These are phyloP conservation scores for Takashimella koratensis DNA, from an alignment of 1,284 basidiomycete genomes.

Conservation along the genomic window DNA sequence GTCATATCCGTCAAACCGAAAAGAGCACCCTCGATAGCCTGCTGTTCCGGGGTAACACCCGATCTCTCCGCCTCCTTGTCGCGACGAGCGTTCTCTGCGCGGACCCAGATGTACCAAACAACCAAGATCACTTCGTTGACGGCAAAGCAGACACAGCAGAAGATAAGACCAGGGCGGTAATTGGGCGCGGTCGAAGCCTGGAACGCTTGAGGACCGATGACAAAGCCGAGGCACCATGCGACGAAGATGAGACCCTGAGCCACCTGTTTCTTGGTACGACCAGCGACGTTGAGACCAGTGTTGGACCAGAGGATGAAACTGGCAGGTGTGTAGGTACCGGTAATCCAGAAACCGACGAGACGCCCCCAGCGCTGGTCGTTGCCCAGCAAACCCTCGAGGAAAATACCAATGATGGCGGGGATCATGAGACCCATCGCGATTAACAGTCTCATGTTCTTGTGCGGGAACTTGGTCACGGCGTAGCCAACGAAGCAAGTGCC, in stretches of 20 bases:
- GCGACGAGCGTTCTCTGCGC: constrained; percentile 10
- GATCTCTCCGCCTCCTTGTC: constrained; percentile 4
- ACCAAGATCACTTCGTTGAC: constrained; percentile 4
- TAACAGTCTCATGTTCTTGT: not conserved
- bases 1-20: constrained; percentile 14
- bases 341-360: constrained; percentile 25
- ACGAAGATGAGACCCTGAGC: constrained; percentile 29
- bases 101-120: constrained; percentile 12
- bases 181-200: constrained; percentile 17
- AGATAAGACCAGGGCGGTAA: constrained; percentile 16
- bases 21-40: constrained; percentile 9
- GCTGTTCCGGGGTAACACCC: constrained; percentile 11
- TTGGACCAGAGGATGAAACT: constrained; percentile 9
- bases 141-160: constrained; percentile 14
- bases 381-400: constrained; percentile 20
- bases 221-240: constrained; percentile 23
- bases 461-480: constrained; percentile 10
- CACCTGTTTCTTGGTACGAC: constrained; percentile 18
- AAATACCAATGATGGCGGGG: too few relatives aligned
- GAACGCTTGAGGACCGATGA: constrained; percentile 31
- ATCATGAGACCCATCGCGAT: too few relatives aligned
- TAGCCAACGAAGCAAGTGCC: constrained; percentile 34
- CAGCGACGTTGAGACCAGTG: constrained; percentile 13
- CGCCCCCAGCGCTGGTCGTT: constrained; percentile 19
- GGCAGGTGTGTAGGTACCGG: constrained; percentile 19